A percentile compares a stretch with the other conserved stretches of the same genome.
Evolutionary conservation across 2,329 filamentous ascomycete genomes (phyloP).

Genomic region (Diaporthe amygdali): DNA sequence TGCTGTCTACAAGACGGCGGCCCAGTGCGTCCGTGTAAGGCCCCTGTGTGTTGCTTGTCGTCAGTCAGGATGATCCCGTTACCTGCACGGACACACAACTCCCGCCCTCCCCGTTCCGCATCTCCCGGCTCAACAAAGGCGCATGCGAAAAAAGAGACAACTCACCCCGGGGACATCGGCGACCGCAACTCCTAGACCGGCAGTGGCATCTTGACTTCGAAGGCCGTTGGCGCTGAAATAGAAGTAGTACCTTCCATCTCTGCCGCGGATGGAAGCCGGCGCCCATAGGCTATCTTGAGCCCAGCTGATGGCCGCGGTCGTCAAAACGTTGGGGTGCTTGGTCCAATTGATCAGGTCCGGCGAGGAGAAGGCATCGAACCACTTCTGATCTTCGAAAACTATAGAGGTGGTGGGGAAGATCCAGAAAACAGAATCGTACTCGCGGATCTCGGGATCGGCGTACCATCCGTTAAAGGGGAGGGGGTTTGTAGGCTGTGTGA

Average conservation of each 20-base stretch:
- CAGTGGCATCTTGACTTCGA: conserved; percentile 39
- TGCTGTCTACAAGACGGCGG: conserved; percentile 44
- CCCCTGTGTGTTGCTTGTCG: conserved; percentile 24
- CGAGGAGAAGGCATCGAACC: conserved; percentile 56
- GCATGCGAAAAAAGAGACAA: neutral
- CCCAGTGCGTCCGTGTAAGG: conserved; percentile 47
- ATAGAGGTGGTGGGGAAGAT: conserved; percentile 52
- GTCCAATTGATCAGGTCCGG: conserved; percentile 53
- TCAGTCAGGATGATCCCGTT: neutral
- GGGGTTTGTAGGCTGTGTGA: neutral
- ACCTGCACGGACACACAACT: neutral
- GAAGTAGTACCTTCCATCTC: conserved; percentile 49
- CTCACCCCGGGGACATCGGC: conserved; percentile 36
- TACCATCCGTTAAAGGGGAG: conserved; percentile 34
- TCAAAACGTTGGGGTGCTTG: conserved; percentile 49
- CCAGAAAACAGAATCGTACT: conserved; percentile 51
- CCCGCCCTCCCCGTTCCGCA: neutral
- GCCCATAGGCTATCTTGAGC: conserved; percentile 52
- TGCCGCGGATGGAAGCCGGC: conserved; percentile 45
- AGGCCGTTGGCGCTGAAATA: conserved; percentile 57
- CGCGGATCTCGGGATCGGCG: conserved; percentile 53
- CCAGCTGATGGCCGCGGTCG: conserved; percentile 44
- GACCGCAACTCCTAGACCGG: conserved; percentile 46
- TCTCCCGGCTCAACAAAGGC: neutral
- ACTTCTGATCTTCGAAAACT: conserved; percentile 50